phyloP scores from a whole-genome alignment of 1,284 basidiomycete species.

The Cryptococcus hybrid region DNA sequence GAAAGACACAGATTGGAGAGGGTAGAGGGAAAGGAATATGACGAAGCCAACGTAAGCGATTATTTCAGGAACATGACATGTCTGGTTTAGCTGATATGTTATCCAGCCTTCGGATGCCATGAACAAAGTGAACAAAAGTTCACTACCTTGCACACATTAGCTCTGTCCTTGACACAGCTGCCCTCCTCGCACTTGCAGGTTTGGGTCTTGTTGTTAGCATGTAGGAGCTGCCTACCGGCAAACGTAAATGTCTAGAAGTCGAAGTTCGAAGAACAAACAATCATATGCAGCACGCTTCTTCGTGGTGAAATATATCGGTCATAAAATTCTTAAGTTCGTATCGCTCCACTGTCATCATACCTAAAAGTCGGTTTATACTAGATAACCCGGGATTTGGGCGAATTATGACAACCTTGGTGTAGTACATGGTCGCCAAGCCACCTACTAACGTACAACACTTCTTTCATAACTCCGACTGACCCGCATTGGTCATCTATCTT shows the following conservation, averaged over 20 bases:
- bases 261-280: no score
- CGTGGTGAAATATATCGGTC: no score
- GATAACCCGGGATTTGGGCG: no score
- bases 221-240: slow-evolving; percentile 33
- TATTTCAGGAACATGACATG: slow-evolving; percentile 11
- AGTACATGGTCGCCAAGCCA: no score
- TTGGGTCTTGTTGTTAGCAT: slow-evolving; percentile 60
- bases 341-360: no score
- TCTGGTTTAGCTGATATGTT: not conserved
- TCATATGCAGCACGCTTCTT: no score
- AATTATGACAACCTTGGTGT: no score
- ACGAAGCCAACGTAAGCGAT: slow-evolving; percentile 60
- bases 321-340: no score
- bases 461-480: no score
- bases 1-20: slow-evolving; percentile 70
- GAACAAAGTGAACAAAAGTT: slow-evolving; percentile 67
- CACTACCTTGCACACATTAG: slow-evolving; percentile 63
- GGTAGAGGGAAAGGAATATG: slow-evolving; percentile 66
- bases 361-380: no score
- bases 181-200: slow-evolving; percentile 62
- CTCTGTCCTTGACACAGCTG: slow-evolving; percentile 57
- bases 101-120: slow-evolving; percentile 64
- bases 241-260: no score
- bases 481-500: not conserved
- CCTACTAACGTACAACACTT: no score